These are phyloP conservation scores for Fusarium fracticaudum DNA, from an alignment of 2,329 filamentous ascomycete genomes.

Conservation along the genomic window DNA sequence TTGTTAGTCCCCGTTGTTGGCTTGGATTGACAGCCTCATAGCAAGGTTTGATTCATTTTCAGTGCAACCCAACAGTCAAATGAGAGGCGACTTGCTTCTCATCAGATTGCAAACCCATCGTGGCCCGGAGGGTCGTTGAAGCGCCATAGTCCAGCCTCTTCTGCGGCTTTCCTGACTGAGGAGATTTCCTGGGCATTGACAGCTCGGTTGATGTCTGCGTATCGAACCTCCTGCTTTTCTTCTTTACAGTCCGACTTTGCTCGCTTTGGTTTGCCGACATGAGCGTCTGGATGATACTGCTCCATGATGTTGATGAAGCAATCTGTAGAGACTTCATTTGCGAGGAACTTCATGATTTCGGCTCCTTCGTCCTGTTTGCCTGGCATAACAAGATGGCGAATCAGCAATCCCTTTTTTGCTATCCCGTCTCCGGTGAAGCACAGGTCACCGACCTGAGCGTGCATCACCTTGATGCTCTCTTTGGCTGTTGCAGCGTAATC, in stretches of 20 bases:
- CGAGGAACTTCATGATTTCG: slow-evolving; percentile 80
- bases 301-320: slow-evolving; percentile 90
- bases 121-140: slow-evolving; percentile 73
- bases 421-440: slow-evolving; percentile 85
- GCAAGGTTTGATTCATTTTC: slow-evolving; percentile 1
- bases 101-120: slow-evolving; percentile 61
- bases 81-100: slow-evolving; percentile 6
- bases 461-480: slow-evolving; percentile 84
- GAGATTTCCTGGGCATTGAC: slow-evolving; percentile 67
- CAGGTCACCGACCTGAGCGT: slow-evolving; percentile 82
- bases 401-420: slow-evolving; percentile 78
- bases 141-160: slow-evolving; percentile 78
- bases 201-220: slow-evolving; percentile 81
- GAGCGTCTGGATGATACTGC: slow-evolving; percentile 82
- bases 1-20: slow-evolving; percentile 23
- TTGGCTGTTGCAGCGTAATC: slow-evolving; percentile 77
- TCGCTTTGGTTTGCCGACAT: slow-evolving; percentile 76
- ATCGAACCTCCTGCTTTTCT: slow-evolving; percentile 66
- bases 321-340: slow-evolving; percentile 75
- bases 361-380: slow-evolving; percentile 78
- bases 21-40: slow-evolving; percentile 20
- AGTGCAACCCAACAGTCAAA: slow-evolving; percentile 10
- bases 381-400: slow-evolving; percentile 87
- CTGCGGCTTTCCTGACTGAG: slow-evolving; percentile 72
- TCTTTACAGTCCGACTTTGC: slow-evolving; percentile 44